Conservation (phyloP, 2,329 filamentous ascomycete species). For the Neopestalotiopsis clavispora region DNA sequence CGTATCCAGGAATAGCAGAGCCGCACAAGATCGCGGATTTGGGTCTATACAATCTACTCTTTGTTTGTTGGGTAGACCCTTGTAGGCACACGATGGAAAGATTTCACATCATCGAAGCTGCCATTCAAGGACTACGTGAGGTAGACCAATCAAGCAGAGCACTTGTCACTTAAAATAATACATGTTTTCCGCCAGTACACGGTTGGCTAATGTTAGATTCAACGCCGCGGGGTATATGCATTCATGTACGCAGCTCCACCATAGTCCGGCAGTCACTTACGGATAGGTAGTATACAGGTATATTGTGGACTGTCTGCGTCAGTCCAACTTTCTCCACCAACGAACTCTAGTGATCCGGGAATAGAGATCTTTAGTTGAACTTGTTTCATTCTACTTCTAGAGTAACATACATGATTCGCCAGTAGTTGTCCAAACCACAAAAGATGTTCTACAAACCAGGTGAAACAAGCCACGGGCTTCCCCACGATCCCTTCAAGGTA, state of each 20-base stretch:
- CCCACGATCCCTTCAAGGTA: constrained; percentile 31
- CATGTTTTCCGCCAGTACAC: too few relatives aligned
- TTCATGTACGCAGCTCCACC: too few relatives aligned
- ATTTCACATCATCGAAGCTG: too few relatives aligned
- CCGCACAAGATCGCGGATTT: too few relatives aligned
- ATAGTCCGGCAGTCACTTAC: background rate
- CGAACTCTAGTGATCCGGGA: background rate
- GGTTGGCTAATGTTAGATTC: too few relatives aligned
- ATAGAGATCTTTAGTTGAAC: background rate
- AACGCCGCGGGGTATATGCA: too few relatives aligned
- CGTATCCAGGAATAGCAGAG: too few relatives aligned
- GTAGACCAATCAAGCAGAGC: too few relatives aligned
- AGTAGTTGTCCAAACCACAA: background rate
- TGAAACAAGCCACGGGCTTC: constrained; percentile 15
- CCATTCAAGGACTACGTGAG: too few relatives aligned
- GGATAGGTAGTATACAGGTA: background rate
- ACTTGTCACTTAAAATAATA: too few relatives aligned
- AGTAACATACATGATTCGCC: background rate
- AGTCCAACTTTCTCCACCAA: background rate
- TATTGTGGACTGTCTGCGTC: background rate
- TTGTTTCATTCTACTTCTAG: background rate
- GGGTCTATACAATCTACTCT: background rate
- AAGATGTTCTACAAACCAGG: constrained; percentile 21
- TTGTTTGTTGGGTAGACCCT: background rate
- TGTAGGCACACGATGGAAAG: too few relatives aligned